Percentiles rank a stretch among this genome's conserved stretches.
Conservation (phyloP, 2,329 filamentous ascomycete species). For the Chaetomium olivaceum region DNA sequence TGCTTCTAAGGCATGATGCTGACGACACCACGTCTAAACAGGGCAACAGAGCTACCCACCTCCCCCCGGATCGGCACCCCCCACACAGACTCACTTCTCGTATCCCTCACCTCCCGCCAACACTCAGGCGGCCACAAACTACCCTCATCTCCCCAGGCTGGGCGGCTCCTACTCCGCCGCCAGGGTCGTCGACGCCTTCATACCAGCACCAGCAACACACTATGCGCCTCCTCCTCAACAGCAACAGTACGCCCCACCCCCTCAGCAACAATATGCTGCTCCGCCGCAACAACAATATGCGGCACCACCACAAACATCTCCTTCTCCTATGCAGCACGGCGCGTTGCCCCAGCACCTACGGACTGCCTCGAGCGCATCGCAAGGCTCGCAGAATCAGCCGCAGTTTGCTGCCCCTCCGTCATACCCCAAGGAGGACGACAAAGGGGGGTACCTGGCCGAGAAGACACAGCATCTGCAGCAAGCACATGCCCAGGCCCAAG, state of each 20-base stretch:
- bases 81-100: constrained; percentile 41
- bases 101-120: constrained; percentile 38
- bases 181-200: constrained; percentile 35
- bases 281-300: constrained; percentile 31
- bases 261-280: constrained; percentile 33
- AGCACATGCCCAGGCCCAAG: constrained; percentile 21
- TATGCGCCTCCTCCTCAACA: constrained; percentile 32
- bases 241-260: constrained; percentile 40
- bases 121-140: constrained; percentile 38
- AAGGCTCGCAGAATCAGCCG: constrained; percentile 31
- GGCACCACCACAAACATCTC: constrained; percentile 20
- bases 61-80: constrained; percentile 42
- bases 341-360: constrained; percentile 43
- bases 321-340: constrained; percentile 30
- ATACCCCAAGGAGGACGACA: constrained; percentile 35
- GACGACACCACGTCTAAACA: not conserved
- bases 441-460: constrained; percentile 33
- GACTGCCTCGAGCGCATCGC: constrained; percentile 35
- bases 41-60: constrained; percentile 39
- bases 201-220: constrained; percentile 38
- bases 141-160: constrained; percentile 41
- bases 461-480: constrained; percentile 33
- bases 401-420: constrained; percentile 38
- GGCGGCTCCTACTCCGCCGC: constrained; percentile 37
- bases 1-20: constrained; percentile 1